Conservation (phyloP, 169 alveolate genomes). For the Plasmodium ovale region DNA sequence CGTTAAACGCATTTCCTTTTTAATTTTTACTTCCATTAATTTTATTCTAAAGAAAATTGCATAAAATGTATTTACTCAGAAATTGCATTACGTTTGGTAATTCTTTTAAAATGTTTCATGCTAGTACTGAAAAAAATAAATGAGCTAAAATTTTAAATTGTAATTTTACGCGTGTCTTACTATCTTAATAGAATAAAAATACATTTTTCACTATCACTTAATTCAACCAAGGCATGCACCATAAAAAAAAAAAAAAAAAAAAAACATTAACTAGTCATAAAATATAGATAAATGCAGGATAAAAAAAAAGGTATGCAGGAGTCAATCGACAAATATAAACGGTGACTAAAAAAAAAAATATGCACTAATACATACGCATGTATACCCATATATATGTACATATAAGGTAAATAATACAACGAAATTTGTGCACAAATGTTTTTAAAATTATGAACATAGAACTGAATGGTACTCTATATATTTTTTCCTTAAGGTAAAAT, state of each 20-base stretch:
- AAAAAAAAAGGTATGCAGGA: constrained; percentile 10
- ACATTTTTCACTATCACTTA: background rate
- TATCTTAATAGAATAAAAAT: background rate
- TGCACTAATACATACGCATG: background rate
- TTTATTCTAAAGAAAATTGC: background rate
- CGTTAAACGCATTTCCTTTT: background rate
- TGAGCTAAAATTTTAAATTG: background rate
- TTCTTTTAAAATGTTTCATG: background rate
- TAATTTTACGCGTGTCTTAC: background rate
- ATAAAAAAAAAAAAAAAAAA: constrained; percentile 7
- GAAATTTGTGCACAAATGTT: background rate
- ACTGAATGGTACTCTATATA: constrained; percentile 8
- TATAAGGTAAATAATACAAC: background rate
- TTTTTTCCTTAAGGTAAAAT: constrained; percentile 25
- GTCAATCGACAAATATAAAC: background rate
- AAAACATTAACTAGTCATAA: background rate
- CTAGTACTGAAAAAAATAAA: background rate
- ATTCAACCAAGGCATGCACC: background rate
- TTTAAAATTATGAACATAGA: constrained; percentile 1
- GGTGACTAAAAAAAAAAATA: background rate
- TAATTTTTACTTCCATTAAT: background rate
- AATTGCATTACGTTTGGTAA: constrained; percentile 5
- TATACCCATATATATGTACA: background rate
- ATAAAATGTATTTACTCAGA: constrained; percentile 2
- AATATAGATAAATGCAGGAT: background rate